A percentile compares a stretch with the other conserved stretches of the same genome.
phyloP scores from a whole-genome alignment of 2,329 filamentous ascomycete genomes.

The Penicillium sp. region DNA sequence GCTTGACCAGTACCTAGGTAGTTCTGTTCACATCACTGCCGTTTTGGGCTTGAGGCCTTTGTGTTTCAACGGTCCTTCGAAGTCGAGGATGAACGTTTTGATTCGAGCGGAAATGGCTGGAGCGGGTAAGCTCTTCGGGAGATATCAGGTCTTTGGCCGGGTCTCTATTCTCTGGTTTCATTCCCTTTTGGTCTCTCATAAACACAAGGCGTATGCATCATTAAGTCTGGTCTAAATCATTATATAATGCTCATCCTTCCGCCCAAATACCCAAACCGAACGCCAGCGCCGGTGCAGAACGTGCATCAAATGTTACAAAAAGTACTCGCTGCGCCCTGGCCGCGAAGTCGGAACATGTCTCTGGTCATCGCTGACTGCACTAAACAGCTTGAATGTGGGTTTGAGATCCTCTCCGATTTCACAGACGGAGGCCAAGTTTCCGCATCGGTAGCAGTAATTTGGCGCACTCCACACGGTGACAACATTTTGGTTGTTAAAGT shows the following conservation, averaged over 20 bases:
- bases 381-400: slow-evolving; percentile 71
- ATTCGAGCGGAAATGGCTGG: too few relatives aligned
- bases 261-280: slow-evolving; percentile 23
- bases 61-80: too few relatives aligned
- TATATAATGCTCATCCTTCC: slow-evolving; percentile 33
- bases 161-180: background rate
- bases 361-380: slow-evolving; percentile 47
- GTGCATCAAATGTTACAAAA: slow-evolving; percentile 38
- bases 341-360: slow-evolving; percentile 45
- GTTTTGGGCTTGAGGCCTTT: too few relatives aligned
- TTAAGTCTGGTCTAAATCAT: slow-evolving; percentile 36
- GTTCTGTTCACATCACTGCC: background rate
- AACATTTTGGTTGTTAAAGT: slow-evolving; percentile 91
- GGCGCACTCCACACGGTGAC: slow-evolving; percentile 77
- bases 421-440: slow-evolving; percentile 88
- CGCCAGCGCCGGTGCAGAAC: slow-evolving; percentile 36
- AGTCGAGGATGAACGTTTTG: too few relatives aligned
- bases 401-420: slow-evolving; percentile 80
- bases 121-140: background rate
- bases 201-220: slow-evolving; percentile 22
- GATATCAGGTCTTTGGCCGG: background rate
- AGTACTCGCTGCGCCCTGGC: slow-evolving; percentile 49
- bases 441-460: slow-evolving; percentile 97
- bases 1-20: too few relatives aligned
- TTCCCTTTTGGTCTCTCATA: background rate